These are phyloP conservation scores for Rhodotorula sp. DNA, from an alignment of 1,284 basidiomycete genomes.

Conservation along the genomic window DNA sequence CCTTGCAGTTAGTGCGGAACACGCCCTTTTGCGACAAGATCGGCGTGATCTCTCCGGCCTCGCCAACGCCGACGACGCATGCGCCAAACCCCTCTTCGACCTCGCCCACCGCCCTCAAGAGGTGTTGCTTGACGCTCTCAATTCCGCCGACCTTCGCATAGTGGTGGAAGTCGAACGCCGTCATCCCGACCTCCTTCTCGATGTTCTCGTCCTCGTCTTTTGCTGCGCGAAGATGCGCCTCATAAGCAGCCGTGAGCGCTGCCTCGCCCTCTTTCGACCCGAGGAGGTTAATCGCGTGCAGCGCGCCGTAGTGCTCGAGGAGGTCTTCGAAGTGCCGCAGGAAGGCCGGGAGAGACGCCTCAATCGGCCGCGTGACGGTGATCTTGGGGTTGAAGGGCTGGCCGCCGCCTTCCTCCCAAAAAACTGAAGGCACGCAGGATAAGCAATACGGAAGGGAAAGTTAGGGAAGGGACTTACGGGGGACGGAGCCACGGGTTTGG, in stretches of 20 bases:
- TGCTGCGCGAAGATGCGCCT: constrained; percentile 63
- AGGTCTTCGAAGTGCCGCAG: constrained; percentile 88
- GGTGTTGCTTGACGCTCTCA: constrained; percentile 76
- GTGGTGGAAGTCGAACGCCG: constrained; percentile 93
- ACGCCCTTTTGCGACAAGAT: constrained; percentile 84
- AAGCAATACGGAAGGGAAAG: background rate
- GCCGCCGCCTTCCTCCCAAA: constrained; percentile 96
- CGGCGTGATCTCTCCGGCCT: constrained; percentile 62
- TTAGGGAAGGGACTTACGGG: constrained; percentile 61
- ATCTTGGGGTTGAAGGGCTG: constrained; percentile 75
- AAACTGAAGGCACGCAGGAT: constrained; percentile 61
- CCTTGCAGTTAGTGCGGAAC: constrained; percentile 89
- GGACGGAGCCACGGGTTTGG: constrained; percentile 91
- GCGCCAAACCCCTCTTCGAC: constrained; percentile 82
- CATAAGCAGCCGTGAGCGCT: constrained; percentile 78
- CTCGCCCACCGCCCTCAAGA: constrained; percentile 64
- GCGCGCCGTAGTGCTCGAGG: constrained; percentile 41
- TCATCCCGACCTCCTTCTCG: constrained; percentile 56
- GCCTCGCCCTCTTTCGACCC: constrained; percentile 90
- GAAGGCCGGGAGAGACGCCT: constrained; percentile 91
- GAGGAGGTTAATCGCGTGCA: constrained; percentile 56
- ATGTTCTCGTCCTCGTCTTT: constrained; percentile 20
- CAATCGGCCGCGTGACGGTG: constrained; percentile 87
- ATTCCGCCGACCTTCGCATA: constrained; percentile 78
- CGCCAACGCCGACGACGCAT: constrained; percentile 60